These are phyloP conservation scores for Sugiyamaella smithiae DNA, from an alignment of 805 yeast species.

Conservation along the genomic window DNA sequence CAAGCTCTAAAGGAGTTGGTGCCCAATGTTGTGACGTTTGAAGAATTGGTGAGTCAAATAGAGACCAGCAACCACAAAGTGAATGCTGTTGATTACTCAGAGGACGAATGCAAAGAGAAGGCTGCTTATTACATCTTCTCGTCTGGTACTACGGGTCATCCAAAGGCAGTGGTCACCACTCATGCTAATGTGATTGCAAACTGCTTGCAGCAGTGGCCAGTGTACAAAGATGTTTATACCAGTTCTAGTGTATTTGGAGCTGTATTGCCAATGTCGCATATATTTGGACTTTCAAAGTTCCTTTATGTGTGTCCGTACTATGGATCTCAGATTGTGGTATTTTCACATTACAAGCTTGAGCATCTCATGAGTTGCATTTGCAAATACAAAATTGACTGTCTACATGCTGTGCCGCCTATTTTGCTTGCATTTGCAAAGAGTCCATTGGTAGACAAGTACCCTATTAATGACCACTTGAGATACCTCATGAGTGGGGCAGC, in stretches of 20 bases:
- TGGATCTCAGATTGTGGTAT: constrained; percentile 27
- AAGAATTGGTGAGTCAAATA: not conserved
- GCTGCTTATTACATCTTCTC: constrained; percentile 60
- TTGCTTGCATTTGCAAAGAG: constrained; percentile 45
- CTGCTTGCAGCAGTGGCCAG: constrained; percentile 25
- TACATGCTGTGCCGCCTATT: constrained; percentile 43
- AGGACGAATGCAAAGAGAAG: constrained; percentile 3
- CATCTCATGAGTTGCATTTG: constrained; percentile 27
- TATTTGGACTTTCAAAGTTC: constrained; percentile 34
- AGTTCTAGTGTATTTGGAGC: constrained; percentile 30
- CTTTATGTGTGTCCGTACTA: constrained; percentile 24
- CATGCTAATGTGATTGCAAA: constrained; percentile 52
- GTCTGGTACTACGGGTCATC: constrained; percentile 96
- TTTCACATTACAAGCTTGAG: constrained; percentile 34
- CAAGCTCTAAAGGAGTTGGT: constrained; percentile 4
- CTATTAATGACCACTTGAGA: constrained; percentile 40
- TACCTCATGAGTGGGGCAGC: constrained; percentile 48
- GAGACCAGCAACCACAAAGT: not conserved
- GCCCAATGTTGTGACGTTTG: not conserved
- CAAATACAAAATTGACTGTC: constrained; percentile 36
- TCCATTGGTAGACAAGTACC: constrained; percentile 42
- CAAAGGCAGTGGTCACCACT: constrained; percentile 86
- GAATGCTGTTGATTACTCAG: not conserved
- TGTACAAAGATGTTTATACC: not conserved
- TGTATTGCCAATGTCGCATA: constrained; percentile 35